A percentile compares a stretch with the other conserved stretches of the same genome.
phyloP scores from a whole-genome alignment of 306 rosid species.

The Benincasa hispida region DNA sequence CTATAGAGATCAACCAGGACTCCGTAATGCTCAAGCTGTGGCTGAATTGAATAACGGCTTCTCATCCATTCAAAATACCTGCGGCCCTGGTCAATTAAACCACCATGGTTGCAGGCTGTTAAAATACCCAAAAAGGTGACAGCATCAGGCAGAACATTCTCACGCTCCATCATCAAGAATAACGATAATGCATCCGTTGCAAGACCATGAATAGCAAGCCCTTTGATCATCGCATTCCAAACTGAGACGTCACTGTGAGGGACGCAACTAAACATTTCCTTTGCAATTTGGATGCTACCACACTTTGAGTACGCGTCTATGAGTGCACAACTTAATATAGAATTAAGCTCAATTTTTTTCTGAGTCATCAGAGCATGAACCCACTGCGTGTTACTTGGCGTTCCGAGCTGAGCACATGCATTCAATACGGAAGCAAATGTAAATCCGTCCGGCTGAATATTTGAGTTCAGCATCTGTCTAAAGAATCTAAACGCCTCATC shows the following conservation, averaged over 20 bases:
- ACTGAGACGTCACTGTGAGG: slow-evolving; percentile 36
- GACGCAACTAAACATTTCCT: slow-evolving; percentile 24
- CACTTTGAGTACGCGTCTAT: slow-evolving; percentile 63
- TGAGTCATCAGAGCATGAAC: slow-evolving; percentile 45
- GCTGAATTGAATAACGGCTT: slow-evolving; percentile 31
- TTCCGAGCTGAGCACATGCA: slow-evolving; percentile 52
- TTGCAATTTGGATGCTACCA: slow-evolving; percentile 43
- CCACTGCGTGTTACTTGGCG: slow-evolving; percentile 38
- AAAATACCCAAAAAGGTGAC: slow-evolving; percentile 51
- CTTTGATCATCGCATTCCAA: slow-evolving; percentile 71
- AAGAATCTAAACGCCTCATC: slow-evolving; percentile 33
- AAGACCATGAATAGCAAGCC: slow-evolving; percentile 61
- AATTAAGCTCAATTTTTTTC: slow-evolving; percentile 34
- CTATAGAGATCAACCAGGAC: slow-evolving; percentile 66
- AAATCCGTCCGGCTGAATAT: slow-evolving; percentile 52
- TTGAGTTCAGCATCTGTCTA: slow-evolving; percentile 21
- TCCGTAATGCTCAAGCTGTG: slow-evolving; percentile 59
- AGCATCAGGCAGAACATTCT: slow-evolving; percentile 39
- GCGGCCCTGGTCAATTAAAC: slow-evolving; percentile 48
- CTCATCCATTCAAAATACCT: slow-evolving; percentile 43
- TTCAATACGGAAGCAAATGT: slow-evolving; percentile 50
- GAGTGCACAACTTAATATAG: slow-evolving; percentile 42
- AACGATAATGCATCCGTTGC: slow-evolving; percentile 30
- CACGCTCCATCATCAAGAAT: slow-evolving; percentile 51
- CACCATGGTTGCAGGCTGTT: slow-evolving; percentile 57